These are phyloP conservation scores for Asterella californica DNA, from an alignment of 225 moss, liverwort and hornwort genomes.

Conservation along the genomic window DNA sequence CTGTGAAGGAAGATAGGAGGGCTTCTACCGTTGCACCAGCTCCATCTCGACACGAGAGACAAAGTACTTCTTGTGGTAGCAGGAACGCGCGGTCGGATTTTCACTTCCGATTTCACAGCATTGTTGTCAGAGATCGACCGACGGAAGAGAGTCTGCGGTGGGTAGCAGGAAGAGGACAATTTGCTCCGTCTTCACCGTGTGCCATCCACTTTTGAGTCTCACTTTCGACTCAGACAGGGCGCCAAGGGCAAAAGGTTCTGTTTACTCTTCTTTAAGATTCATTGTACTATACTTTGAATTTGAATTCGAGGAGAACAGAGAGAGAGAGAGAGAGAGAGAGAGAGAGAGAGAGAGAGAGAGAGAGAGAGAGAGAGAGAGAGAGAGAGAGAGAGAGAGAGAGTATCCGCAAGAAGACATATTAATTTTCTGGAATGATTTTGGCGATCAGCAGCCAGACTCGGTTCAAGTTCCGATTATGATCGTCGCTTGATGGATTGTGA, in stretches of 20 bases:
- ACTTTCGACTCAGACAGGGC: neutral
- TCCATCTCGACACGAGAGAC: neutral
- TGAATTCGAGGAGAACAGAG: neutral
- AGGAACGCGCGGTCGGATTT: neutral
- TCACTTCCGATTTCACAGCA: neutral
- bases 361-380: neutral
- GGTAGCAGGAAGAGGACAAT: neutral
- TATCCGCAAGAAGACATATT: neutral
- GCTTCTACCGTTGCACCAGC: neutral
- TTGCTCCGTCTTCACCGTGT: neutral
- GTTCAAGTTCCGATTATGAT: neutral
- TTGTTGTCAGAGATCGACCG: neutral
- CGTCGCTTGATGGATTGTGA: neutral
- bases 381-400: neutral
- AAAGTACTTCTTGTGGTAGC: neutral
- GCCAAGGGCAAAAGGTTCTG: too few relatives aligned
- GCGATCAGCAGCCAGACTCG: neutral
- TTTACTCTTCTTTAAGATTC: neutral
- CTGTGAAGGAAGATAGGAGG: constrained; percentile 1
- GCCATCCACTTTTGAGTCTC: neutral
- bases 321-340: neutral
- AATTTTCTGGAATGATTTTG: neutral
- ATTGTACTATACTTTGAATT: neutral
- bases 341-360: neutral
- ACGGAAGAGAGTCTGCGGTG: neutral